Percentiles rank a stretch among this genome's conserved stretches.
Evolutionary conservation across 306 rosid genomes (phyloP).

Genomic region (Bauhinia variegata): DNA sequence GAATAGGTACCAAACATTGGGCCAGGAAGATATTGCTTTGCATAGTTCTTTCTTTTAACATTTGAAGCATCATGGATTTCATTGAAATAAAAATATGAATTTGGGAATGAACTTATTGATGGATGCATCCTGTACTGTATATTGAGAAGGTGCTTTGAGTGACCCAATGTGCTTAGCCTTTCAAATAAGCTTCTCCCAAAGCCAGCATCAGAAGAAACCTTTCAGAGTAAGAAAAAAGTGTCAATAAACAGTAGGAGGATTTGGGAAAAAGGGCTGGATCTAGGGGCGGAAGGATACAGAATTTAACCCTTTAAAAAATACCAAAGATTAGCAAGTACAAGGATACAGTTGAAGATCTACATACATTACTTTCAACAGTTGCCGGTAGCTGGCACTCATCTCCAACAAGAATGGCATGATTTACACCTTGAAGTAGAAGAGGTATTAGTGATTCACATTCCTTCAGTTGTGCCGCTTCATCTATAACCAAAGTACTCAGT

Average conservation of each 20-base stretch:
- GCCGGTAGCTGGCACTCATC: slow-evolving; percentile 71
- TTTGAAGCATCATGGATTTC: slow-evolving; percentile 53
- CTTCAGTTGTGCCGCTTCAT: slow-evolving; percentile 73
- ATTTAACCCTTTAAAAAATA: background rate
- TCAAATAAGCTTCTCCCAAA: slow-evolving; percentile 75
- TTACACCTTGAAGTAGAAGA: slow-evolving; percentile 48
- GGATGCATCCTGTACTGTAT: slow-evolving; percentile 81
- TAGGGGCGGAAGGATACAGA: background rate
- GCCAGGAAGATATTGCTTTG: slow-evolving; percentile 50
- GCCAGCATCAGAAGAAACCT: slow-evolving; percentile 61
- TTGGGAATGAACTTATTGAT: slow-evolving; percentile 65
- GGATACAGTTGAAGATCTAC: background rate
- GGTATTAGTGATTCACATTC: slow-evolving; percentile 71
- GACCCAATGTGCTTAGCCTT: slow-evolving; percentile 49
- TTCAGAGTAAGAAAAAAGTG: background rate
- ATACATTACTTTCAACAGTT: slow-evolving; percentile 61
- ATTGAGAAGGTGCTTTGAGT: slow-evolving; percentile 52
- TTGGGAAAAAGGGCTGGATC: background rate
- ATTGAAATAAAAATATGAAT: slow-evolving; percentile 50
- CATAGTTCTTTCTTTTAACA: slow-evolving; percentile 38
- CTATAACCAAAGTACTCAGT: slow-evolving; percentile 56
- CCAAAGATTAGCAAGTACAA: background rate
- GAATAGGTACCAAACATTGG: slow-evolving; percentile 70
- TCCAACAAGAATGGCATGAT: slow-evolving; percentile 66
- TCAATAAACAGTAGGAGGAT: background rate